phyloP scores from a whole-genome alignment of 2,329 filamentous ascomycete genomes.

The Sclerotiophoma versabilis region DNA sequence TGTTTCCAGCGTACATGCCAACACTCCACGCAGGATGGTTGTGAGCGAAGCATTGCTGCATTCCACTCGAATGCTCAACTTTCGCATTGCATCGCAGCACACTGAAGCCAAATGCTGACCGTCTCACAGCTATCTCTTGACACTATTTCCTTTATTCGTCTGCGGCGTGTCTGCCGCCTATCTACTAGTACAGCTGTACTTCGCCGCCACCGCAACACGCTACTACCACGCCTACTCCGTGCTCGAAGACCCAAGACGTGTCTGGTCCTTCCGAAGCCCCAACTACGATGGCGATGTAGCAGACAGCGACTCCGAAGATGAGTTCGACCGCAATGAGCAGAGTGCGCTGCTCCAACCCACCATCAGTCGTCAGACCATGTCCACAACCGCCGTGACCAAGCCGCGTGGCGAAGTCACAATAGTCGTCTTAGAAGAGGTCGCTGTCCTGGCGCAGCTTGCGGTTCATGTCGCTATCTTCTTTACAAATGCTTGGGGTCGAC shows the following conservation, averaged over 20 bases:
- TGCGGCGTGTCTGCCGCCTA: constrained; percentile 74
- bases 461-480: constrained; percentile 72
- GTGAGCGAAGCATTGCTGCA: background rate
- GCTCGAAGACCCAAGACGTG: constrained; percentile 56
- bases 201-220: constrained; percentile 61
- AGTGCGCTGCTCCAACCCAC: constrained; percentile 62
- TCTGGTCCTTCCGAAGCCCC: constrained; percentile 43
- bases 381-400: constrained; percentile 73
- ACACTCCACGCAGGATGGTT: background rate
- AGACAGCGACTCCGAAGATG: constrained; percentile 62
- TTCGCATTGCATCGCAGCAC: constrained; percentile 2
- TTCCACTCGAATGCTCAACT: background rate
- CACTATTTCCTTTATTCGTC: constrained; percentile 77
- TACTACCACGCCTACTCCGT: constrained; percentile 65
- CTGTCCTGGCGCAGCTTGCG: constrained; percentile 73
- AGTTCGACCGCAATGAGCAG: constrained; percentile 64
- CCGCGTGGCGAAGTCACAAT: constrained; percentile 76
- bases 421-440: constrained; percentile 76
- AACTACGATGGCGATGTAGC: constrained; percentile 47
- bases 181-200: constrained; percentile 66
- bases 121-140: constrained; percentile 73
- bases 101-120: constrained; percentile 18
- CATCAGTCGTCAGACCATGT: constrained; percentile 58
- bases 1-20: constrained; percentile 26
- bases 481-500: constrained; percentile 64